phyloP scores from a whole-genome alignment of 2,329 filamentous ascomycete species.

The Fusarium sublunatum region DNA sequence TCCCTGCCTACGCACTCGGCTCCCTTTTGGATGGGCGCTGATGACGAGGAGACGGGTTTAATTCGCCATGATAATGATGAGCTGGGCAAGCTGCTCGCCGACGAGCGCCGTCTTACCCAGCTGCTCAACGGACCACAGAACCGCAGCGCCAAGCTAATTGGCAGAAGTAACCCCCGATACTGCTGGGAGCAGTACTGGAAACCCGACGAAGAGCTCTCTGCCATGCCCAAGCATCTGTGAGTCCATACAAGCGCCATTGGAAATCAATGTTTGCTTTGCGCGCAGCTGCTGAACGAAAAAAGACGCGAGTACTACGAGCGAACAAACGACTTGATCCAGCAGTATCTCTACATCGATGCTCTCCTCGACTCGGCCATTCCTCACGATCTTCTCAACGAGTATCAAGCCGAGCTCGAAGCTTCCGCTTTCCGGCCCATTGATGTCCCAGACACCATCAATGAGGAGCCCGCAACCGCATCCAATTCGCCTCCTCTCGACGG shows the following conservation, averaged over 20 bases:
- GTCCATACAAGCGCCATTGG: conserved; percentile 27
- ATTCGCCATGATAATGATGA: conserved; percentile 56
- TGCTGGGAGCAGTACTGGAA: conserved; percentile 90
- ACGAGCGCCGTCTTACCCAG: conserved; percentile 69
- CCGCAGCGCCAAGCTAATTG: conserved; percentile 87
- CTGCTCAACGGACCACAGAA: conserved; percentile 76
- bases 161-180: conserved; percentile 87
- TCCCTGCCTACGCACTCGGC: conserved; percentile 39
- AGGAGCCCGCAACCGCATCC: conserved; percentile 63
- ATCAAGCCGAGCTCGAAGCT: conserved; percentile 70
- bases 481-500: conserved; percentile 47
- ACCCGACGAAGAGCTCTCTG: conserved; percentile 76
- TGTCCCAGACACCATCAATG: conserved; percentile 80
- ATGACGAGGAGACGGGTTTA: conserved; percentile 50
- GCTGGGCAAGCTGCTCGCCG: conserved; percentile 58
- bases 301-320: conserved; percentile 88
- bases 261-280: neutral
- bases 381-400: conserved; percentile 91
- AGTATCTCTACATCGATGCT: conserved; percentile 93
- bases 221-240: conserved; percentile 77
- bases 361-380: conserved; percentile 92
- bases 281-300: conserved; percentile 16
- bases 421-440: conserved; percentile 66
- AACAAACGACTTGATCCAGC: conserved; percentile 87
- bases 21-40: conserved; percentile 42